Conservation (phyloP, 2,329 filamentous ascomycete genomes). For the Curvularia spicifera region DNA sequence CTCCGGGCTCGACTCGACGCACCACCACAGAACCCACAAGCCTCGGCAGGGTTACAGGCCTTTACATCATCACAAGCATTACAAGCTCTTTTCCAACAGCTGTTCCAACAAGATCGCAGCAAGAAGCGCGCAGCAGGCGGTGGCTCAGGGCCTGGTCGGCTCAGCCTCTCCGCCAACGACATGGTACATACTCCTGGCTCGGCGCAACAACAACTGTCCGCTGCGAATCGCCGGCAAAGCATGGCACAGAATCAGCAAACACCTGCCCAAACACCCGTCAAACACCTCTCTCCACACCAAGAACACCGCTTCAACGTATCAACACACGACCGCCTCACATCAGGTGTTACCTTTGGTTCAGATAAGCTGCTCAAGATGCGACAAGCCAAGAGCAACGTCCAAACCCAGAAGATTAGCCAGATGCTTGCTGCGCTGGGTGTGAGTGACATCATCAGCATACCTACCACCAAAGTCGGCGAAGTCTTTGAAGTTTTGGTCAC, state of each 20-base stretch:
- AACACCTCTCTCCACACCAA: conserved; percentile 71
- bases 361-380: conserved; percentile 81
- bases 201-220: conserved; percentile 36
- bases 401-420: conserved; percentile 76
- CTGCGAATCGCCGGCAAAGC: conserved; percentile 45
- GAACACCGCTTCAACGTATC: conserved; percentile 83
- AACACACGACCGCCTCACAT: conserved; percentile 81
- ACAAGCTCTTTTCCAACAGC: conserved; percentile 78
- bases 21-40: conserved; percentile 63
- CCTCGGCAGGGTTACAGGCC: conserved; percentile 49
- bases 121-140: conserved; percentile 73
- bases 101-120: conserved; percentile 82
- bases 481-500: conserved; percentile 73
- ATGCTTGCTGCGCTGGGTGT: conserved; percentile 76
- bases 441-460: conserved; percentile 72
- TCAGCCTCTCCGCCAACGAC: conserved; percentile 48
- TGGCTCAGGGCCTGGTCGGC: conserved; percentile 40
- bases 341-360: conserved; percentile 88
- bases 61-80: conserved; percentile 85
- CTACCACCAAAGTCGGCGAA: conserved; percentile 72
- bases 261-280: conserved; percentile 49
- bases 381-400: conserved; percentile 75
- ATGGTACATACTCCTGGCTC: conserved; percentile 46
- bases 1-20: conserved; percentile 87
- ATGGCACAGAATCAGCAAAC: conserved; percentile 44